Evolutionary conservation across 306 rosid genomes (phyloP), one percentile per base, ranked within the genome.

Genomic region (Quillaja saponaria): DNA sequence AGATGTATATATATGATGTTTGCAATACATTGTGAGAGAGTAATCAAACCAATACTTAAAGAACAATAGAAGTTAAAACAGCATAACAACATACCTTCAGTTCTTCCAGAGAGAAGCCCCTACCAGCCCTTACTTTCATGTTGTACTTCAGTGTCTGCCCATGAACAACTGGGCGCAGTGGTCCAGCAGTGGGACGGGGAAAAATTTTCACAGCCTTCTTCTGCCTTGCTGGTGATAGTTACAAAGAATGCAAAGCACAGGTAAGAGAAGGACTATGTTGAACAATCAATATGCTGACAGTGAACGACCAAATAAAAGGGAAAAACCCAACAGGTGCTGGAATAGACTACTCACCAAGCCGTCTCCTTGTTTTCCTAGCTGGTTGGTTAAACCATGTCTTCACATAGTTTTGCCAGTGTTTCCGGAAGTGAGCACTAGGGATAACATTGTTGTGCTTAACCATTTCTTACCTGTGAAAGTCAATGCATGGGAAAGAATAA

Each of bases 311-410:
- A 12, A 13, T n/a, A 46, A 8, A 3, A 15, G 15, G 21, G 12
- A 8, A 44, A n/a, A 3, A 55, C 17, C 6, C 13, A 7, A 34
- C 41, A 8, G 0, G 54, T 10, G 1, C 12, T 3, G 17, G 6
- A 52, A 9, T 1, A 13, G 3, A 18, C 21, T 10, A 58, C 78
- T 45, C 61, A 83, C 88, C 85, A 25, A 39, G 41, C 64, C 88
- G 73, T 68, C 88, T 71, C 54, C 88, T 69, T 49, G 80, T 64
- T 58, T 83, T 80, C 34, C 85, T 34, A 6, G 88, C 88, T 8
- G 85, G 88, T 13, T 83, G 88, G 63, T 83, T 80, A 54, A 83
- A 83, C 88, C 88, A 83, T 7, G 88, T 83, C 75, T 49, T 83
- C 11, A 83, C 88, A 71, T 67, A 74, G 46, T 83, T 74, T 35